Percentiles rank a stretch among this genome's conserved stretches.
These are phyloP conservation scores for Rhododendron williamsianum DNA, from an alignment of 148 eudicot species.

Conservation along the genomic window DNA sequence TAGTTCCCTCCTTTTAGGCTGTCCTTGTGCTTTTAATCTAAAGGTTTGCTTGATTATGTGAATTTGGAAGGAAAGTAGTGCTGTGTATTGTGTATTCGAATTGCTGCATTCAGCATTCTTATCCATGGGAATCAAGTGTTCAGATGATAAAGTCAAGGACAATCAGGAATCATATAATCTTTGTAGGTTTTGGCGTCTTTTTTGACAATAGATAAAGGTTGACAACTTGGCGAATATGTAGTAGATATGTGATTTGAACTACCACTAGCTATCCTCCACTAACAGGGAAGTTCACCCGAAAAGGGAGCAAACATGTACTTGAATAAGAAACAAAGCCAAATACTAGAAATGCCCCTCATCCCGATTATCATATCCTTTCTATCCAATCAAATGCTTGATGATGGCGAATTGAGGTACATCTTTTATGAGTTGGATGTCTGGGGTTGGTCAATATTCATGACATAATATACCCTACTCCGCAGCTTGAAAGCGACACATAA, in stretches of 20 bases:
- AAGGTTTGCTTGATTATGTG: not conserved
- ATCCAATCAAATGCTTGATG: not conserved
- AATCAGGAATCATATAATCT: not conserved
- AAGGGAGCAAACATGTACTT: not conserved
- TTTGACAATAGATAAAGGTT: not conserved
- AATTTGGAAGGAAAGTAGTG: not conserved
- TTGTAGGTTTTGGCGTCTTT: not conserved
- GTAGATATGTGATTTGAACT: not conserved
- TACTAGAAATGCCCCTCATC: not conserved
- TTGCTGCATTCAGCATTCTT: not conserved
- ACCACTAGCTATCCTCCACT: not conserved
- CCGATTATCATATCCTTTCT: not conserved
- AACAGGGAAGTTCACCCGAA: not conserved
- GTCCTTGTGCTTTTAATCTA: not conserved
- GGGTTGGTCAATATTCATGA: not conserved
- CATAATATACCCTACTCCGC: not conserved
- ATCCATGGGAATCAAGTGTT: not conserved
- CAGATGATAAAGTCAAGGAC: not conserved
- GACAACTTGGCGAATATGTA: not conserved
- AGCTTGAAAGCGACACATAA: not conserved
- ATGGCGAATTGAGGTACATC: not conserved
- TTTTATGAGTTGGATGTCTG: not conserved
- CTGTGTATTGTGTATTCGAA: not conserved
- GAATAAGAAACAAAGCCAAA: not conserved
- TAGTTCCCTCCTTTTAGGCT: not conserved